A percentile compares a stretch with the other conserved stretches of the same genome.
Conservation (phyloP, 495 filamentous ascomycete species). For the Hyaloscypha variabilis region DNA sequence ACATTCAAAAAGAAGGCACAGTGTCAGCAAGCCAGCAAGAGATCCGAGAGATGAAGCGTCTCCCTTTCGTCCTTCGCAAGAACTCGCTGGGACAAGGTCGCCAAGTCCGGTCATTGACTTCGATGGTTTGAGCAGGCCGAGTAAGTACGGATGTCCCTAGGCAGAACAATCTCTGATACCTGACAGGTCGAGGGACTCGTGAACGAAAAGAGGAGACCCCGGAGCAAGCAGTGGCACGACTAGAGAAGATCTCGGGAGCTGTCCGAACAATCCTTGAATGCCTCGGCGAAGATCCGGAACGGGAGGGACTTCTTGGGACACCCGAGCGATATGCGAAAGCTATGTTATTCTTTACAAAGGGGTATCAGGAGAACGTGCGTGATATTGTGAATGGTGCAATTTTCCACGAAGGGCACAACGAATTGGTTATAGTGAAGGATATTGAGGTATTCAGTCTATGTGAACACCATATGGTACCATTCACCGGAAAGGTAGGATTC, state of each 20-base stretch:
- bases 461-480: slow-evolving; percentile 97
- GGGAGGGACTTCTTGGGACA: slow-evolving; percentile 85
- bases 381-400: slow-evolving; percentile 94
- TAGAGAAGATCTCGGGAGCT: slow-evolving; percentile 81
- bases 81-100: slow-evolving; percentile 41
- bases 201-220: slow-evolving; percentile 77
- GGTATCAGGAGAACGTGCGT: slow-evolving; percentile 93
- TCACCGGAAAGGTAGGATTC: slow-evolving; percentile 76
- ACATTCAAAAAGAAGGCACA: slow-evolving; percentile 42
- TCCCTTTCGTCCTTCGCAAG: slow-evolving; percentile 36
- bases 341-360: slow-evolving; percentile 98
- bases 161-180: slow-evolving; percentile 17
- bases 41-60: slow-evolving; percentile 72
- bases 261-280: slow-evolving; percentile 93
- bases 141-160: slow-evolving; percentile 40
- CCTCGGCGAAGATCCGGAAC: slow-evolving; percentile 91
- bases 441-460: slow-evolving; percentile 96
- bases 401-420: slow-evolving; percentile 96
- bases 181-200: slow-evolving; percentile 60
- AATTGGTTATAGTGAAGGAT: slow-evolving; percentile 96
- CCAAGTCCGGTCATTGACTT: slow-evolving; percentile 73
- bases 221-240: slow-evolving; percentile 68
- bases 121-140: slow-evolving; percentile 73
- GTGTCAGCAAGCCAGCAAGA: slow-evolving; percentile 68
- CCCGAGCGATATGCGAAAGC: slow-evolving; percentile 93